A percentile compares a stretch with the other conserved stretches of the same genome.
Evolutionary conservation across 345 rosid species (phyloP).

Genomic region (Eucalyptus cloeziana): DNA sequence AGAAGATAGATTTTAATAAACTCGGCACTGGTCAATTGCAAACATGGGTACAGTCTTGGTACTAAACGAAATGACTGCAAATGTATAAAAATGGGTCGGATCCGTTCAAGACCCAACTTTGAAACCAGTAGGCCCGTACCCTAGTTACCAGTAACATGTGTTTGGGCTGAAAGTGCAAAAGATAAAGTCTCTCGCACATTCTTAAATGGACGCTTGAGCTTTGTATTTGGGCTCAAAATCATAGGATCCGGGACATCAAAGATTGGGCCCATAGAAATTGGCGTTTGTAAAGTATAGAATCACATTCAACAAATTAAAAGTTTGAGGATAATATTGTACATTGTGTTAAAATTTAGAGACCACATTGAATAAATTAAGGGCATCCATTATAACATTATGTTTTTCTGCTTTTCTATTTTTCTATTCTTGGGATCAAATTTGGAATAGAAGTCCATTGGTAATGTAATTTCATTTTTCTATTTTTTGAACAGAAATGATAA

Average conservation of each 20-base stretch:
- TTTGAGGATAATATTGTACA: rapidly evolving
- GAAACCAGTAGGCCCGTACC: neutral
- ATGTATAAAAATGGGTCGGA: neutral
- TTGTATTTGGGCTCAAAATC: neutral
- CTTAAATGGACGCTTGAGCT: neutral
- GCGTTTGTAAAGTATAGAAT: neutral
- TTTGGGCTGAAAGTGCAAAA: neutral
- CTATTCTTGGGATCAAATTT: no score
- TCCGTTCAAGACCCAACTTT: neutral
- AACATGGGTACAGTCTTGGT: neutral
- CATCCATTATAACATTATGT: no score
- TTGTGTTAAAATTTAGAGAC: rapidly evolving
- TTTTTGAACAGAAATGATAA: no score
- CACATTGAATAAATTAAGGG: no score
- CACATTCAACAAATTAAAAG: no score
- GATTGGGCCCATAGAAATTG: neutral
- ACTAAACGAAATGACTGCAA: neutral
- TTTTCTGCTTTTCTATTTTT: no score
- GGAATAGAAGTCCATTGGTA: no score
- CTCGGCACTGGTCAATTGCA: neutral
- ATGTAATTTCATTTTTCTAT: no score
- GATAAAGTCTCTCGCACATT: neutral
- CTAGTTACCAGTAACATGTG: neutral
- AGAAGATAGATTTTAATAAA: no score
- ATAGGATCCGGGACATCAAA: neutral